Conservation (phyloP, 805 yeast genomes). For the Wickerhamomyces rabaulensis region DNA sequence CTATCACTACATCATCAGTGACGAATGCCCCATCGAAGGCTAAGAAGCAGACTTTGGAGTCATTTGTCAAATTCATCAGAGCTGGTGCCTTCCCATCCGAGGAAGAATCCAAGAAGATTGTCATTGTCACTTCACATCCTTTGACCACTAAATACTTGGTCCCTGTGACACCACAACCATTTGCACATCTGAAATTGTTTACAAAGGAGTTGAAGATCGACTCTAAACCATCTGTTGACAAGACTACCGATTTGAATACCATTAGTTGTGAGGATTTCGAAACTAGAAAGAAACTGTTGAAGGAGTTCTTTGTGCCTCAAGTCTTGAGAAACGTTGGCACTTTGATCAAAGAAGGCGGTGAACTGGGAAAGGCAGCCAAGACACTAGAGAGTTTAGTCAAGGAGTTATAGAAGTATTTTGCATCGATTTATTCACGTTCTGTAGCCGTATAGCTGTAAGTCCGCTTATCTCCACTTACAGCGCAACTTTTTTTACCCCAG, state of each 20-base stretch:
- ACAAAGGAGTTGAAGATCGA: conserved; percentile 29
- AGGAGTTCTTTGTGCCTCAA: conserved; percentile 46
- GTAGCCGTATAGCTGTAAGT: background rate
- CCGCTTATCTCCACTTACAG: no score
- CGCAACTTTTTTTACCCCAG: background rate
- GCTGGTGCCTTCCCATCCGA: conserved; percentile 31
- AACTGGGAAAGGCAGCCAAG: conserved; percentile 49
- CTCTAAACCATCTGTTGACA: conserved; percentile 13
- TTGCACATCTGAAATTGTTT: conserved; percentile 55
- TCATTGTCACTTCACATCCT: conserved; percentile 33
- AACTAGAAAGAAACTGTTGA: conserved; percentile 48
- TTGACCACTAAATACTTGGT: conserved; percentile 47
- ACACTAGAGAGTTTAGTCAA: conserved; percentile 11
- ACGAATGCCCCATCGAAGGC: conserved; percentile 14
- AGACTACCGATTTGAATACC: conserved; percentile 33
- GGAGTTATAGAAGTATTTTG: conserved; percentile 1
- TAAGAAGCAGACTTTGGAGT: conserved; percentile 30
- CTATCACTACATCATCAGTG: conserved; percentile 28
- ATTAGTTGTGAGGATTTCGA: conserved; percentile 56
- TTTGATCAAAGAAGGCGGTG: conserved; percentile 67
- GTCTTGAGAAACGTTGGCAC: conserved; percentile 45
- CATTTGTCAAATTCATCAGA: conserved; percentile 37
- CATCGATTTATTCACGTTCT: no score
- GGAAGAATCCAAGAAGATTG: conserved; percentile 12
- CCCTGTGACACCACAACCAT: conserved; percentile 58